Evolutionary conservation across 371 early-diverging fungal species (phyloP).

Genomic region (Aphelidium insulamus): DNA sequence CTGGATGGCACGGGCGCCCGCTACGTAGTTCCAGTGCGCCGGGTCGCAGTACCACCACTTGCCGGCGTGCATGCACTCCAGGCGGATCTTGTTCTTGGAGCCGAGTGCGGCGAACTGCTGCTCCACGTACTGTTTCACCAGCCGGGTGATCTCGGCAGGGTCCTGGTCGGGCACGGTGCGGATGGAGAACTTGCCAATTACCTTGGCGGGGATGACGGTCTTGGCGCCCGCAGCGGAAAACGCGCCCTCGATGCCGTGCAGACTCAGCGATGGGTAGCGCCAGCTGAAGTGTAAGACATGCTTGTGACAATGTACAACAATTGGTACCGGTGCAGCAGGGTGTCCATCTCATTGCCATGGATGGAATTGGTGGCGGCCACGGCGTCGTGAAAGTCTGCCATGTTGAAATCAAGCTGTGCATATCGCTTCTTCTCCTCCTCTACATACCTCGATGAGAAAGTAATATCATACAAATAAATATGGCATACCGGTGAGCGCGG

Average conservation of each 20-base stretch:
- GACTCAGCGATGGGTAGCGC: conserved; percentile 82
- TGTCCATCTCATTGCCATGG: conserved; percentile 40
- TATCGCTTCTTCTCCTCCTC: conserved; percentile 61
- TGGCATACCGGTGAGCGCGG: conserved; percentile 37
- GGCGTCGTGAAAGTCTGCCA: conserved; percentile 54
- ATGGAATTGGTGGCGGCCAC: conserved; percentile 56
- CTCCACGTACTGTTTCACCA: conserved; percentile 44
- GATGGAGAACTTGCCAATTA: conserved; percentile 89
- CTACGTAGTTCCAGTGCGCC: conserved; percentile 76
- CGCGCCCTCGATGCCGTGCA: conserved; percentile 93
- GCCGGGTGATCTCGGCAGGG: conserved; percentile 45
- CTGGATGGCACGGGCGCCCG: conserved; percentile 71
- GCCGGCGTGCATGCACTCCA: conserved; percentile 60
- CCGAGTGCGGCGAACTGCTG: conserved; percentile 67
- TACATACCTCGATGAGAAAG: not conserved
- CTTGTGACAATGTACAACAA: not conserved
- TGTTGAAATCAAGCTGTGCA: conserved; percentile 49
- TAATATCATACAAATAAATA: not conserved
- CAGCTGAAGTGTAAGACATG: conserved; percentile 20
- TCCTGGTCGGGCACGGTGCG: conserved; percentile 81
- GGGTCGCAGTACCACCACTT: conserved; percentile 82
- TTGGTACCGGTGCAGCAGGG: conserved; percentile 69
- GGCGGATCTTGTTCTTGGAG: conserved; percentile 52
- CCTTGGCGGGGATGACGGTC: conserved; percentile 91
- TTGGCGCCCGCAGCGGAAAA: conserved; percentile 82